Percentiles rank a stretch among this genome's conserved stretches.
Conservation (phyloP, 1,284 basidiomycete species). For the Leccinum cinnamomeum region DNA sequence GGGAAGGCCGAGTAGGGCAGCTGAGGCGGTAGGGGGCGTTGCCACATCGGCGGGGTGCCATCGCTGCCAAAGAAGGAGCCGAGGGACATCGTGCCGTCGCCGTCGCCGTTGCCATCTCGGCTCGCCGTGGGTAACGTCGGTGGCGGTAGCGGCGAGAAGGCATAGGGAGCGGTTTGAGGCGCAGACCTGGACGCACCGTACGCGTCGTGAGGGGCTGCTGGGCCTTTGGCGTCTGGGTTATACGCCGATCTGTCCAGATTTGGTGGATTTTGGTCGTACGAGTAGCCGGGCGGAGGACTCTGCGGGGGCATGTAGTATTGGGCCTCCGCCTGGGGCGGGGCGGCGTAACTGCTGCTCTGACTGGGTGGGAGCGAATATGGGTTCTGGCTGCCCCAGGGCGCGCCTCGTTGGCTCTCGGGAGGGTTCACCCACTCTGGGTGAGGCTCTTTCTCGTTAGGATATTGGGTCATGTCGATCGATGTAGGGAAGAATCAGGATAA, state of each 20-base stretch:
- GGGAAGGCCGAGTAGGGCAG: conserved; percentile 28
- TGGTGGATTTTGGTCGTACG: conserved; percentile 8
- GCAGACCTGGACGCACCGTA: not conserved
- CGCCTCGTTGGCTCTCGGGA: not conserved
- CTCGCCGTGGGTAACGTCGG: not conserved
- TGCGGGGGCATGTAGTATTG: conserved; percentile 10
- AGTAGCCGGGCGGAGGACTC: conserved; percentile 26
- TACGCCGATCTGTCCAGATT: not conserved
- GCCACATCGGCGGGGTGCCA: conserved; percentile 30
- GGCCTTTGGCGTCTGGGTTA: not conserved
- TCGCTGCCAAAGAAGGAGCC: conserved; percentile 29
- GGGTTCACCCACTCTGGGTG: conserved; percentile 17
- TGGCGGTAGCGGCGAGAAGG: not conserved
- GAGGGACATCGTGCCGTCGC: conserved; percentile 18
- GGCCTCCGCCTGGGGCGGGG: not conserved
- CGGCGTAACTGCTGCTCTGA: conserved; percentile 5
- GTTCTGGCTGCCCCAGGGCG: conserved; percentile 9
- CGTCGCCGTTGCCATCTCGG: not conserved
- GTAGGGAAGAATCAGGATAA: not conserved
- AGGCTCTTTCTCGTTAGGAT: conserved; percentile 27
- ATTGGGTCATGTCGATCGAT: conserved; percentile 18
- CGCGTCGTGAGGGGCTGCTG: not conserved
- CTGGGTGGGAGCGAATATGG: conserved; percentile 8
- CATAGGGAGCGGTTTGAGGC: not conserved
- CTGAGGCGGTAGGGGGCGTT: conserved; percentile 18